Evolutionary conservation across 1,139 yeast species (phyloP).

Genomic region (Blastobotrys persicus): DNA sequence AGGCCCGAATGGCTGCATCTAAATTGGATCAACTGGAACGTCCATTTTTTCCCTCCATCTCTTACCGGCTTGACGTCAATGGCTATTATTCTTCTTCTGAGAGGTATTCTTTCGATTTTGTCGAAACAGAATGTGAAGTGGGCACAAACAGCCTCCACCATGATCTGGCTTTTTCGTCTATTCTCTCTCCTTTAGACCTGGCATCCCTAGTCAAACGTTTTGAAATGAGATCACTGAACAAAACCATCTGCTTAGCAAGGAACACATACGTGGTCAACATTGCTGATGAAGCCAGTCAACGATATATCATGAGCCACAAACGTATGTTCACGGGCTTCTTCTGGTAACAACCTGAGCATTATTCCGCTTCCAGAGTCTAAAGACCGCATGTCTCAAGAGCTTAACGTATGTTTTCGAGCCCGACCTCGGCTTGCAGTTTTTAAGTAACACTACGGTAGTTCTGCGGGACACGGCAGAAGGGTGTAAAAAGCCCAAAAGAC

Average conservation of each 20-base stretch:
- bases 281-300: conserved; percentile 45
- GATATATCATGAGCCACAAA: conserved; percentile 58
- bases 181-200: conserved; percentile 50
- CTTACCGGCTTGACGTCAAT: conserved; percentile 38
- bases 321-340: conserved; percentile 56
- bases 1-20: conserved; percentile 19
- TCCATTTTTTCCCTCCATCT: no score
- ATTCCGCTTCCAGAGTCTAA: conserved; percentile 58
- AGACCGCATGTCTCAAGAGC: conserved; percentile 55
- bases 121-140: conserved; percentile 36
- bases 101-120: conserved; percentile 25
- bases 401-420: conserved; percentile 50
- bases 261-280: conserved; percentile 44
- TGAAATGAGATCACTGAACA: conserved; percentile 51
- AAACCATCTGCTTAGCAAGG: conserved; percentile 55
- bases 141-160: conserved; percentile 20
- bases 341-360: conserved; percentile 46
- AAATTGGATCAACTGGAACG: no score
- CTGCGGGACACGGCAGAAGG: no score
- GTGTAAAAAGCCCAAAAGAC: no score
- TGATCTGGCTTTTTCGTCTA: conserved; percentile 38
- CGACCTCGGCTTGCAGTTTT: conserved; percentile 46
- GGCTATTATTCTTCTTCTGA: conserved; percentile 40
- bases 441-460: no score
- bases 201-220: conserved; percentile 57